Evolutionary conservation across 306 rosid genomes (phyloP).

Genomic region (Mimosa pudica): DNA sequence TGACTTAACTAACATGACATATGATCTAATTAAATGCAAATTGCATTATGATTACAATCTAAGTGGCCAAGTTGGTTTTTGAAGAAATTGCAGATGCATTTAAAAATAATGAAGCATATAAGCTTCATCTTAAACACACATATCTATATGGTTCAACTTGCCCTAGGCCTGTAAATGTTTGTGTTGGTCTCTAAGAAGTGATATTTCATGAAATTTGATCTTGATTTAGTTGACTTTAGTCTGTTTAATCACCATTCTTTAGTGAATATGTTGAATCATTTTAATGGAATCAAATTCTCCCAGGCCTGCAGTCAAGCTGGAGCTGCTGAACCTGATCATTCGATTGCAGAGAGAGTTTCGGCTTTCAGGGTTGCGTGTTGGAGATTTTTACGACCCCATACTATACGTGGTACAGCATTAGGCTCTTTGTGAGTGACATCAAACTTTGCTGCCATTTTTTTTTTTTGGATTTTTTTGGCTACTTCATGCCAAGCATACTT

Average conservation of each 20-base stretch:
- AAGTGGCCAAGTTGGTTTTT: too few species aligned
- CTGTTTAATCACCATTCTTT: slow-evolving; percentile 2
- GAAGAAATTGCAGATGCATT: slow-evolving; percentile 3
- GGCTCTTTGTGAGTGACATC: slow-evolving; percentile 77
- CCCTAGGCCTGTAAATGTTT: slow-evolving; percentile 14
- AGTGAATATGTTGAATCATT: slow-evolving; percentile 5
- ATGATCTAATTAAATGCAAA: too few species aligned
- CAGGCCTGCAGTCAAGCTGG: slow-evolving; percentile 88
- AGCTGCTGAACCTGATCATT: slow-evolving; percentile 72
- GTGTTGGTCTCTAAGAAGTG: slow-evolving; percentile 13
- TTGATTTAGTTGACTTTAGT: slow-evolving; percentile 8
- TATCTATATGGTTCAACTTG: not conserved
- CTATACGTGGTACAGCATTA: slow-evolving; percentile 85
- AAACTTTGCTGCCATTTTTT: not conserved
- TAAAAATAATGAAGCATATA: not conserved
- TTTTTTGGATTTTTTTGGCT: not conserved
- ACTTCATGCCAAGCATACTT: slow-evolving; percentile 5
- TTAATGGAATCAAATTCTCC: slow-evolving; percentile 44
- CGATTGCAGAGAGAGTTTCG: slow-evolving; percentile 57
- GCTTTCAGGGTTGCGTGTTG: slow-evolving; percentile 90
- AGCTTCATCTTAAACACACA: slow-evolving; percentile 17
- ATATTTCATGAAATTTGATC: slow-evolving; percentile 26
- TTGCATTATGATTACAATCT: too few species aligned
- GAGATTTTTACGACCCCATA: slow-evolving; percentile 97
- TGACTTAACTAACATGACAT: too few species aligned